Evolutionary conservation across 1,284 basidiomycete genomes (phyloP).

Genomic region (Mycena citricolor): DNA sequence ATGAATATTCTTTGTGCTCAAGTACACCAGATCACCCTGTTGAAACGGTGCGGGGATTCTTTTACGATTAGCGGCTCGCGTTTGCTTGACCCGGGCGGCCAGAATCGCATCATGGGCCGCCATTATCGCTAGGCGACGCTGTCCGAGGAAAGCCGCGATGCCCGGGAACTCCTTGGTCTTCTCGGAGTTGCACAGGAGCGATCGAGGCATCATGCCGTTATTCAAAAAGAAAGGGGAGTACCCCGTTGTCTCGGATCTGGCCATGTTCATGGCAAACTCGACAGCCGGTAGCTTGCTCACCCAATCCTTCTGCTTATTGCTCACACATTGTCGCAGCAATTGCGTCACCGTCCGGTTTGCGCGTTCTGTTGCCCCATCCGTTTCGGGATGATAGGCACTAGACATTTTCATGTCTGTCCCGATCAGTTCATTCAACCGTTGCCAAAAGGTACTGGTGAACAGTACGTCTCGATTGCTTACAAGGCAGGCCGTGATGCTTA

Average conservation of each 20-base stretch:
- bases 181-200: not conserved
- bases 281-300: not conserved
- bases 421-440: constrained; percentile 13
- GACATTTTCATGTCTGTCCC: constrained; percentile 10
- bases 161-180: not conserved
- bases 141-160: not conserved
- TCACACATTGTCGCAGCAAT: constrained; percentile 13
- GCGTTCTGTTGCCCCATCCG: constrained; percentile 16
- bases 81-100: constrained; percentile 26
- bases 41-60: constrained; percentile 18
- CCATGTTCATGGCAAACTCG: not conserved
- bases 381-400: constrained; percentile 13
- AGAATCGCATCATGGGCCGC: constrained; percentile 18
- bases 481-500: constrained; percentile 41
- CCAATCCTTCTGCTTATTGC: constrained; percentile 10
- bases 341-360: constrained; percentile 15
- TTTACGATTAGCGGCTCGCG: constrained; percentile 29
- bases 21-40: constrained; percentile 28
- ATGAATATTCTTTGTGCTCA: constrained; percentile 32
- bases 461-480: constrained; percentile 40
- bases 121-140: constrained; percentile 23
- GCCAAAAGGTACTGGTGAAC: constrained; percentile 44
- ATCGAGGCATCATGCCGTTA: constrained; percentile 3
- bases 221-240: constrained; percentile 10
- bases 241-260: not conserved